phyloP scores from a whole-genome alignment of 257 asterid species.

The Prunella vulgaris region DNA sequence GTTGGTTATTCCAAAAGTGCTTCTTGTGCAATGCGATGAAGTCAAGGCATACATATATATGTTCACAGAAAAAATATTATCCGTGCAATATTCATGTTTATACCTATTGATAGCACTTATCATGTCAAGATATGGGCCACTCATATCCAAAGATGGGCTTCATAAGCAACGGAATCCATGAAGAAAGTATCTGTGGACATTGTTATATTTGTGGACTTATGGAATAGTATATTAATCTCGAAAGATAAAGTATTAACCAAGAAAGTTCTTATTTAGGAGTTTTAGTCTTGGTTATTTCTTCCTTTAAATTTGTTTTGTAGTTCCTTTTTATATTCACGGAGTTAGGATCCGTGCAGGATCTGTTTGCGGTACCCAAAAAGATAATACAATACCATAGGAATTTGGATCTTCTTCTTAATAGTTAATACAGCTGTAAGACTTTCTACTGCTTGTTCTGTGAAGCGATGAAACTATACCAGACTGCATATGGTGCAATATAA shows the following conservation, averaged over 20 bases:
- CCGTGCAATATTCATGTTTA: background rate
- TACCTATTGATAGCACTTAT: background rate
- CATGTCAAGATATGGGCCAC: background rate
- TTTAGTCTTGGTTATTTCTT: background rate
- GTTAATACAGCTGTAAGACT: background rate
- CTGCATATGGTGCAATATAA: background rate
- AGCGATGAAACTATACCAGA: background rate
- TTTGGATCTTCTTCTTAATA: background rate
- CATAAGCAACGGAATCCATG: background rate
- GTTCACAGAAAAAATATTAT: too few relatives aligned
- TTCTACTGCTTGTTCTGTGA: background rate
- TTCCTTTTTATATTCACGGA: background rate
- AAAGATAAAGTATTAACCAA: background rate
- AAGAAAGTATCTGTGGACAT: background rate
- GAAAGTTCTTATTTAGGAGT: background rate
- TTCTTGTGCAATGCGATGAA: background rate
- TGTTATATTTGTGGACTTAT: background rate
- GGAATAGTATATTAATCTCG: background rate
- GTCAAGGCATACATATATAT: background rate
- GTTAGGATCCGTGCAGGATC: background rate
- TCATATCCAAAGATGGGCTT: background rate
- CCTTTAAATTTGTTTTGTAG: background rate
- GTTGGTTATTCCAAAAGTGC: background rate
- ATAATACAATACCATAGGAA: background rate
- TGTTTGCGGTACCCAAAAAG: background rate